phyloP scores from a whole-genome alignment of 1,284 basidiomycete genomes.

The Trichosporon coremiiforme region DNA sequence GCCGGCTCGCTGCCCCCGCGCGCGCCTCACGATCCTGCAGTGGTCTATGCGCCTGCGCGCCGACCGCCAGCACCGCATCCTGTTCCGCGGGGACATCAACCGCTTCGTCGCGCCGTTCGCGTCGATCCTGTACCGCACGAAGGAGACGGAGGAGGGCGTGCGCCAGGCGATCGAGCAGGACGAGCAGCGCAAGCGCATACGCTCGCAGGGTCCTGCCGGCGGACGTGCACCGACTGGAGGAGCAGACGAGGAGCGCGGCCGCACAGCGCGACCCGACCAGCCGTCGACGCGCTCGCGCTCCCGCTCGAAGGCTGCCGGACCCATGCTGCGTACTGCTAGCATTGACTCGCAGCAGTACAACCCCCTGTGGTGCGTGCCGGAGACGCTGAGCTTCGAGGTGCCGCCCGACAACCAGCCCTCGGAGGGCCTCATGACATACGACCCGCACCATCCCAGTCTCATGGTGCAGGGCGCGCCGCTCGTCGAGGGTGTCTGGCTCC shows the following conservation, averaged over 20 bases:
- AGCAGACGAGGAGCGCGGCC: constrained; percentile 42
- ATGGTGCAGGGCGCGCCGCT: constrained; percentile 59
- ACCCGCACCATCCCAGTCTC: constrained; percentile 60
- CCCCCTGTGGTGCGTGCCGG: constrained; percentile 78
- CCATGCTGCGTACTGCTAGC: constrained; percentile 37
- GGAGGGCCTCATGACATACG: constrained; percentile 73
- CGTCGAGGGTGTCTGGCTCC: constrained; percentile 64
- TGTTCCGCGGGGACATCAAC: constrained; percentile 62
- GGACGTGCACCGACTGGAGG: constrained; percentile 20
- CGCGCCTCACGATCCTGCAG: constrained; percentile 75
- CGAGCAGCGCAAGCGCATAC: constrained; percentile 32
- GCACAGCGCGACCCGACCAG: constrained; percentile 31
- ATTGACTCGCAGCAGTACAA: constrained; percentile 54
- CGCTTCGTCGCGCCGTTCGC: constrained; percentile 52
- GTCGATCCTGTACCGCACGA: constrained; percentile 52
- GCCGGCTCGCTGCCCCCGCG: constrained; percentile 61
- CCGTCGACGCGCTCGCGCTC: constrained; percentile 63
- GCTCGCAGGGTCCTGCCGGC: constrained; percentile 1
- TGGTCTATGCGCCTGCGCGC: constrained; percentile 87
- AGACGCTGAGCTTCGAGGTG: constrained; percentile 69
- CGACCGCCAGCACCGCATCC: constrained; percentile 86
- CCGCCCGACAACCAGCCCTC: constrained; percentile 69
- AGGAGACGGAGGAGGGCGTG: constrained; percentile 44
- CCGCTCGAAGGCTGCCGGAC: constrained; percentile 62
- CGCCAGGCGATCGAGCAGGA: constrained; percentile 41